These are phyloP conservation scores for Mycosphaerelloides madeirae DNA, from an alignment of 2,329 filamentous ascomycete species.

Conservation along the genomic window DNA sequence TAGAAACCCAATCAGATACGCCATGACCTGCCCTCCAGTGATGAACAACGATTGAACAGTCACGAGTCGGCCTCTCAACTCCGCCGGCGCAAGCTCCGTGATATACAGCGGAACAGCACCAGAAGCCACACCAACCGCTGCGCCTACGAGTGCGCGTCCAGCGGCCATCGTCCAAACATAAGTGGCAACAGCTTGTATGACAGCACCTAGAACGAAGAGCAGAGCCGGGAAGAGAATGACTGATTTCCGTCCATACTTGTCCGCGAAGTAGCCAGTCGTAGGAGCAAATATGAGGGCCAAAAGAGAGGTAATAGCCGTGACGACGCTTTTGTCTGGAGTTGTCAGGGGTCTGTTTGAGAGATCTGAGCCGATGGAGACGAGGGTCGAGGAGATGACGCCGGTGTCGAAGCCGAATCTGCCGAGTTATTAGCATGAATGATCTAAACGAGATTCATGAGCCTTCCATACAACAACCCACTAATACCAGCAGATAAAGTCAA, in stretches of 20 bases:
- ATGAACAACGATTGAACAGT: conserved; percentile 79
- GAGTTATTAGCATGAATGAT: too few relatives aligned
- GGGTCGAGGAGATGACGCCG: conserved; percentile 57
- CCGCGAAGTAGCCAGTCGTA: conserved; percentile 40
- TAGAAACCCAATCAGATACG: conserved; percentile 77
- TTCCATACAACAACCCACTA: conserved; percentile 45
- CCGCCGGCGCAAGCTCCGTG: conserved; percentile 25
- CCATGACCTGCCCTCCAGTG: conserved; percentile 81
- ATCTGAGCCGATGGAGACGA: conserved; percentile 52
- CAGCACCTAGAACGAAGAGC: conserved; percentile 64
- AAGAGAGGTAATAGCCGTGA: conserved; percentile 55
- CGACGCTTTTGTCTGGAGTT: conserved; percentile 55
- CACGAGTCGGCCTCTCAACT: conserved; percentile 68
- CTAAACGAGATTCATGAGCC: too few relatives aligned
- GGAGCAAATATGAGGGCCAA: conserved; percentile 52
- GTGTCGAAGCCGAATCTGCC: conserved; percentile 56
- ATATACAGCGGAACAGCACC: conserved; percentile 68
- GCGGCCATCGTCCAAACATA: conserved; percentile 61
- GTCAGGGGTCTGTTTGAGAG: conserved; percentile 45
- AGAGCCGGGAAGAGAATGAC: conserved; percentile 54
- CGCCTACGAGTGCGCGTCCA: conserved; percentile 65
- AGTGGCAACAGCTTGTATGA: conserved; percentile 57
- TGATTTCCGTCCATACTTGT: conserved; percentile 44
- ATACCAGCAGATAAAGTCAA: conserved; percentile 56
- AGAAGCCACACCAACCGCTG: conserved; percentile 69